Evolutionary conservation across 1,284 basidiomycete species (phyloP).

Genomic region (Vanrija sp.): DNA sequence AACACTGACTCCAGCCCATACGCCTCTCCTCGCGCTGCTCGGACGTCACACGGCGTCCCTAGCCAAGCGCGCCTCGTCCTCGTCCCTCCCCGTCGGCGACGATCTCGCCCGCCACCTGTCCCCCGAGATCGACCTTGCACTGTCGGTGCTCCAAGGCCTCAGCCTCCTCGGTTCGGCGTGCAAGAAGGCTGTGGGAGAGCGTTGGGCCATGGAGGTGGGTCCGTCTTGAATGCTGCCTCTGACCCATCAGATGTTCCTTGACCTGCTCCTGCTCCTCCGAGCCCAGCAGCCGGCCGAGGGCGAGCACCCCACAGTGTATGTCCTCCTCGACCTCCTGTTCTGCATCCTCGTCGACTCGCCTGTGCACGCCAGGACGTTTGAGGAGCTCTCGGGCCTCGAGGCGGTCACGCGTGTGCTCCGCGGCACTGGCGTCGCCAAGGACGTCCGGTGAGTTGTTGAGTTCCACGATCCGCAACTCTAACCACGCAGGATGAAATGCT

Average conservation of each 20-base stretch:
- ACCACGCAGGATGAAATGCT: conserved; percentile 73
- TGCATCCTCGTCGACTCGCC: conserved; percentile 79
- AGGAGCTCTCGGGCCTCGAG: conserved; percentile 68
- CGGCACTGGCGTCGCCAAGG: conserved; percentile 69
- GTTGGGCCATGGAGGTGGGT: conserved; percentile 66
- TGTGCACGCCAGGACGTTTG: conserved; percentile 66
- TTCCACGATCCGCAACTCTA: background rate
- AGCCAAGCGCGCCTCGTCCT: conserved; percentile 21
- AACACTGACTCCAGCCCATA: conserved; percentile 25
- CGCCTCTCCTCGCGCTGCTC: conserved; percentile 27
- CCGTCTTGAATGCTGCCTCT: background rate
- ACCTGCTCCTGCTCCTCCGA: conserved; percentile 38
- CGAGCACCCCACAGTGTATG: conserved; percentile 54
- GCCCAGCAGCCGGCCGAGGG: conserved; percentile 21
- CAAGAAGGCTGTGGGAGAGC: conserved; percentile 66
- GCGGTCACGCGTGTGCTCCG: conserved; percentile 77
- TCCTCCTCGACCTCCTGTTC: conserved; percentile 71
- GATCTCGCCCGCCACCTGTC: conserved; percentile 24
- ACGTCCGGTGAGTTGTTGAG: conserved; percentile 63
- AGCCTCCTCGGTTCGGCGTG: conserved; percentile 63
- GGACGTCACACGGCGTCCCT: conserved; percentile 34
- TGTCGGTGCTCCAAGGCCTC: conserved; percentile 75
- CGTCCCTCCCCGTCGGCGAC: conserved; percentile 28
- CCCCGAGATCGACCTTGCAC: conserved; percentile 43
- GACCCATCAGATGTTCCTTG: conserved; percentile 33